Conservation (phyloP, 768 basidiomycete genomes). For the Vararia minispora region DNA sequence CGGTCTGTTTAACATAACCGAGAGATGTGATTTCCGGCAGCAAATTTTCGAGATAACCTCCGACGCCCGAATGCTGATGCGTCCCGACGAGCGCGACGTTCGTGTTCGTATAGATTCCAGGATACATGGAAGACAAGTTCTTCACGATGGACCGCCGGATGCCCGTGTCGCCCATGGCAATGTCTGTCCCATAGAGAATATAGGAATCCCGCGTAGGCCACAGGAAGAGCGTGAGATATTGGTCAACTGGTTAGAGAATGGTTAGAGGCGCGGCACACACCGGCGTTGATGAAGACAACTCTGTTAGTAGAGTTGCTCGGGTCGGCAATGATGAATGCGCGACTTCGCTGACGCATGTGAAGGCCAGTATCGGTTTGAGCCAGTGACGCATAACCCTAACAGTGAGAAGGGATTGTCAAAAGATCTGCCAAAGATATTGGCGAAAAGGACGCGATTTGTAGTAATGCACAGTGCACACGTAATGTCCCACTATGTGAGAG, state of each 20-base stretch:
- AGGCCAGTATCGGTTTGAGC: constrained; percentile 62
- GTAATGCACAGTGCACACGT: constrained; percentile 2
- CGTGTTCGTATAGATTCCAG: constrained; percentile 52
- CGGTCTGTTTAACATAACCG: constrained; percentile 63
- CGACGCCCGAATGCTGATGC: constrained; percentile 69
- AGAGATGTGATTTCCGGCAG: constrained; percentile 67
- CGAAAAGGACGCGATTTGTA: too few species aligned
- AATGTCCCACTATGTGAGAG: too few species aligned
- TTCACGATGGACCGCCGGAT: constrained; percentile 58
- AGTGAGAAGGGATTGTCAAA: too few species aligned
- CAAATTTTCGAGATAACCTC: constrained; percentile 69
- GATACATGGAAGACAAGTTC: constrained; percentile 42
- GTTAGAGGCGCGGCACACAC: constrained; percentile 31
- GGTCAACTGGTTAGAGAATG: neutral
- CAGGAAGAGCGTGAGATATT: neutral
- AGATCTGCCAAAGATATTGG: too few species aligned
- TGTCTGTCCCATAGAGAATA: constrained; percentile 32
- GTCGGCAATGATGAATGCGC: constrained; percentile 68
- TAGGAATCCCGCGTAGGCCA: neutral
- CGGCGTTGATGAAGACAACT: constrained; percentile 68
- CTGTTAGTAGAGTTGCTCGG: constrained; percentile 42
- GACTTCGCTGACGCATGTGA: constrained; percentile 70
- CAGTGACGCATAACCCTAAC: constrained; percentile 55
- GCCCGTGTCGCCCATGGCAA: constrained; percentile 75
- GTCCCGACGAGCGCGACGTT: constrained; percentile 72